phyloP scores from a whole-genome alignment of 2,329 filamentous ascomycete species.

The Colletotrichum coccodes region DNA sequence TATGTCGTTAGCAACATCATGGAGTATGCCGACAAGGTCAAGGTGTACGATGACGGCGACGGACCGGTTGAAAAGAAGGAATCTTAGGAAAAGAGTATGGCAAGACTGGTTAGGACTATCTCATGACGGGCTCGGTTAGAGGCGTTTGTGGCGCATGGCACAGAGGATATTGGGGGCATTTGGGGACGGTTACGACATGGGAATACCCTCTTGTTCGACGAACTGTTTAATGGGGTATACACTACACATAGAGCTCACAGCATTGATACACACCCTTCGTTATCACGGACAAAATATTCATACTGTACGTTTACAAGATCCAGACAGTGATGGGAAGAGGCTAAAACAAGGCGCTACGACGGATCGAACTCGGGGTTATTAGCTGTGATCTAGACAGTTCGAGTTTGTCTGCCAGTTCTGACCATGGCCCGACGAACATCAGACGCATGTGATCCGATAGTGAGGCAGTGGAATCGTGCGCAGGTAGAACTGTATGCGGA shows the following conservation, averaged over 20 bases:
- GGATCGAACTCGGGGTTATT: neutral
- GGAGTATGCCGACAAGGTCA: constrained; percentile 84
- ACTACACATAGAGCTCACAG: constrained; percentile 8
- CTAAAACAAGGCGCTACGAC: neutral
- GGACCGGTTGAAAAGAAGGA: neutral
- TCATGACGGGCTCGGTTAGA: neutral
- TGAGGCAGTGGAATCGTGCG: neutral
- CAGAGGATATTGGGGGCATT: neutral
- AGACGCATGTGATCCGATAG: neutral
- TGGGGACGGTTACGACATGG: neutral
- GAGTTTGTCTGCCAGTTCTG: neutral
- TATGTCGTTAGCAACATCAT: constrained; percentile 83
- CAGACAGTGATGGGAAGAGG: neutral
- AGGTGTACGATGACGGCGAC: constrained; percentile 76
- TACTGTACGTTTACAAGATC: neutral
- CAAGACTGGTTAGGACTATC: neutral
- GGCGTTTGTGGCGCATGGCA: constrained; percentile 19
- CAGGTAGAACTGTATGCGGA: neutral
- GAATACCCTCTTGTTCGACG: constrained; percentile 14
- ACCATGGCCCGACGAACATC: neutral
- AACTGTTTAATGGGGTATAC: neutral
- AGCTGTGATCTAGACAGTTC: neutral
- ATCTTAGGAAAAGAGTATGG: neutral
- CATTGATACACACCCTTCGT: neutral
- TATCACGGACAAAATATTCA: neutral